phyloP scores from a whole-genome alignment of 1,284 basidiomycete genomes.

The Malassezia vespertilionis region DNA sequence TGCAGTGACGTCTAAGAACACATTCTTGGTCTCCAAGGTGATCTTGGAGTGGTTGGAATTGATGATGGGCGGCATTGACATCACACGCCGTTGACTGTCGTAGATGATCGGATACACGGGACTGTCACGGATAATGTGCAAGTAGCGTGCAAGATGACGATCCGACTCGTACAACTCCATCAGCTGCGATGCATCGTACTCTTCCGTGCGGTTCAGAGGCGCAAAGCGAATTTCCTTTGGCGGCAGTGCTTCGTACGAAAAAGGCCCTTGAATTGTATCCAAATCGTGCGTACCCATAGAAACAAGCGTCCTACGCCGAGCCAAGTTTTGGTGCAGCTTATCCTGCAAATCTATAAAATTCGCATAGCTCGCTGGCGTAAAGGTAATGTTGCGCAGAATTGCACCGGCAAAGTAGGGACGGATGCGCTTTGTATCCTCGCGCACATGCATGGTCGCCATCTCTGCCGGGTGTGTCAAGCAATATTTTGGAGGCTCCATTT shows the following conservation, averaged over 20 bases:
- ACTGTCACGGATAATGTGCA: slow-evolving; percentile 84
- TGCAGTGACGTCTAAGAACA: slow-evolving; percentile 94
- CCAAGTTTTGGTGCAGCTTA: slow-evolving; percentile 93
- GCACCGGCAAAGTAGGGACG: slow-evolving; percentile 85
- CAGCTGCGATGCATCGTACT: slow-evolving; percentile 49
- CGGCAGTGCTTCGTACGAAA: slow-evolving; percentile 77
- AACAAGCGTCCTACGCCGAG: slow-evolving; percentile 76
- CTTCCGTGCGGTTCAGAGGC: slow-evolving; percentile 69
- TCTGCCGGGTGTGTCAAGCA: slow-evolving; percentile 25
- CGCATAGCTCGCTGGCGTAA: slow-evolving; percentile 78
- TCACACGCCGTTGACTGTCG: slow-evolving; percentile 70
- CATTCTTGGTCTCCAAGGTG: slow-evolving; percentile 78
- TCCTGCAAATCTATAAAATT: slow-evolving; percentile 96
- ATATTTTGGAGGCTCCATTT: slow-evolving; percentile 56
- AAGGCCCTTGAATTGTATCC: slow-evolving; percentile 74
- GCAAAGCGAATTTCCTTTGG: slow-evolving; percentile 83
- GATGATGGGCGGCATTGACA: slow-evolving; percentile 89
- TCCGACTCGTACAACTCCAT: slow-evolving; percentile 62
- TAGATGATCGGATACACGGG: slow-evolving; percentile 98
- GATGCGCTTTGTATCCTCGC: slow-evolving; percentile 52
- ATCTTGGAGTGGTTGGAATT: slow-evolving; percentile 69
- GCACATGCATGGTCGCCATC: slow-evolving; percentile 28
- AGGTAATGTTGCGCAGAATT: slow-evolving; percentile 73
- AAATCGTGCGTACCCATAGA: slow-evolving; percentile 97
- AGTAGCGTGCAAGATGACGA: slow-evolving; percentile 76